A percentile compares a stretch with the other conserved stretches of the same genome.
These are phyloP conservation scores for Paecilomyces sp. DNA, from an alignment of 2,329 filamentous ascomycete species.

Conservation along the genomic window DNA sequence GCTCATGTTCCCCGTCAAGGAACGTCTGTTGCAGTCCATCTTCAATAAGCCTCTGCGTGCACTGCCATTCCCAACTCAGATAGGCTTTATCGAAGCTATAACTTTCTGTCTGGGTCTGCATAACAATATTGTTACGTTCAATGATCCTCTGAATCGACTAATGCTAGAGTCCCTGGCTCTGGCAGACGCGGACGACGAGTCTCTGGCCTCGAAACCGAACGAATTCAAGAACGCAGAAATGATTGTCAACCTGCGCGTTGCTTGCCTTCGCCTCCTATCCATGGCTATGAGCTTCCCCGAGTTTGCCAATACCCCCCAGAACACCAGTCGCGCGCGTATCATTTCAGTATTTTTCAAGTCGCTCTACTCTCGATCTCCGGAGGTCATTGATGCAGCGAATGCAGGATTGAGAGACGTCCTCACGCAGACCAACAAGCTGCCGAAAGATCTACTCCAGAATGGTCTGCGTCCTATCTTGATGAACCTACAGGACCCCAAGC, in stretches of 20 bases:
- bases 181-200: constrained; percentile 91
- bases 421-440: constrained; percentile 80
- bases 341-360: constrained; percentile 98
- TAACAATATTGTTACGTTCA: constrained; percentile 81
- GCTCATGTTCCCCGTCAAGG: constrained; percentile 81
- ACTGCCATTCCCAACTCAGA: constrained; percentile 88
- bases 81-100: constrained; percentile 96
- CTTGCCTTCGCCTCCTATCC: constrained; percentile 86
- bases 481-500: constrained; percentile 88
- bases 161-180: constrained; percentile 90
- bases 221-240: constrained; percentile 95
- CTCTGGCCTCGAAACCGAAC: constrained; percentile 80
- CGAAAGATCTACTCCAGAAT: constrained; percentile 90
- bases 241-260: constrained; percentile 84
- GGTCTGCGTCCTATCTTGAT: constrained; percentile 92
- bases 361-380: constrained; percentile 83
- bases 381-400: constrained; percentile 90
- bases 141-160: constrained; percentile 81
- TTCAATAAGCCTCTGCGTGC: constrained; percentile 92
- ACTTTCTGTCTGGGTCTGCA: constrained; percentile 90
- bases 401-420: constrained; percentile 82
- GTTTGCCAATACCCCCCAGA: constrained; percentile 69
- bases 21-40: constrained; percentile 80
- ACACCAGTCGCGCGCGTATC: constrained; percentile 58
- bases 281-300: constrained; percentile 91